Base-by-base conservation (phyloP, 257 asterid species). In the Solanum chilense region DNA sequence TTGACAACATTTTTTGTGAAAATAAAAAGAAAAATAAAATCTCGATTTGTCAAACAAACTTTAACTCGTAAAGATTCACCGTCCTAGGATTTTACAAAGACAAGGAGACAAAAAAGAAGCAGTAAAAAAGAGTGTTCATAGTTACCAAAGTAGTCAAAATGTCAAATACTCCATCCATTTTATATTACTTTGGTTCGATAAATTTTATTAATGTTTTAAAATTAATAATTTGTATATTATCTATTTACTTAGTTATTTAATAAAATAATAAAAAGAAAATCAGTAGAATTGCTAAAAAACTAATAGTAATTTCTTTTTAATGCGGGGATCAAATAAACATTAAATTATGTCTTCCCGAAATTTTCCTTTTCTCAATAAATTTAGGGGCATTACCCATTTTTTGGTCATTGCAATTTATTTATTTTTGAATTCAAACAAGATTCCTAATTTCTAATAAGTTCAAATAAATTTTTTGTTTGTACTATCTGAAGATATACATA, bases 121-220 rank as follows among this genome's bases (percentile, higher is more conserved):
- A 88, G 93, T 90, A 76, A 90, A 87, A 87, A 84, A 82, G 56
- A 7, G 64, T 35, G 78, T 71, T 88, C 93, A 87, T 58, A 52
- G 62, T 52, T 16, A 52, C 62, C 62, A 52, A 52, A 52, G 62
- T 52, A 52, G 62, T 52, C 62, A 52, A 49, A 52, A 52, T 52
- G 62, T 52, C 23, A 52, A 52, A 52, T 52, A 52, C 60, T 15
- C 58, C 56, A 7, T 49, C 60, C 60, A 49, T 49, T 49, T 15
- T 49, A 15, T 49, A 49, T 15, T 49, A 16, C 62, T 52, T 52
- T 52, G 62, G 62, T 52, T 9, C 60, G 1, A 16, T 52, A 3
- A 52, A 52, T 52, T 52, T 5, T 35, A 35, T 35, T 49, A 49
- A 52, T 52, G 1, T 6, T 52, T 52, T 5, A 5, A 15, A 49